phyloP scores from a whole-genome alignment of 2,329 filamentous ascomycete genomes.

The Pseudofabraea citricarpa region DNA sequence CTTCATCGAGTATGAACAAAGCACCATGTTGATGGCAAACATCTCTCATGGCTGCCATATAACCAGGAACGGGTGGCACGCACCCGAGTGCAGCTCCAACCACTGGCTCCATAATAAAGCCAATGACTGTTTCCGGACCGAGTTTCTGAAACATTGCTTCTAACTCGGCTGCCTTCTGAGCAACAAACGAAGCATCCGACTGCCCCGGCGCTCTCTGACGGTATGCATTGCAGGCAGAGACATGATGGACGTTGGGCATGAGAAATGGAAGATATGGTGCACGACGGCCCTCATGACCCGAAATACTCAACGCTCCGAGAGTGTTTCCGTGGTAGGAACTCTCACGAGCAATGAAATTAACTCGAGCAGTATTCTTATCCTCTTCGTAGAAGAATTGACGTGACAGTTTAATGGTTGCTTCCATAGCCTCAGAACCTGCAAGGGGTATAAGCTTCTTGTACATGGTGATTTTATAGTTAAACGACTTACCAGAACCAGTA shows the following conservation, averaged over 20 bases:
- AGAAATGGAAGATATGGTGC: slow-evolving; percentile 54
- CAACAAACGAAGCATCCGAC: slow-evolving; percentile 49
- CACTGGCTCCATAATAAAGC: slow-evolving; percentile 63
- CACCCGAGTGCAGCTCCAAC: slow-evolving; percentile 68
- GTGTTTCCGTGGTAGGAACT: slow-evolving; percentile 70
- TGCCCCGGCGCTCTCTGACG: slow-evolving; percentile 46
- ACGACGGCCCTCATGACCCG: slow-evolving; percentile 55
- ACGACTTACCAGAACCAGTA: slow-evolving; percentile 50
- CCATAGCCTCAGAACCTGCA: slow-evolving; percentile 62
- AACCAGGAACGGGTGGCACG: slow-evolving; percentile 60
- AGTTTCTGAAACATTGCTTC: slow-evolving; percentile 56
- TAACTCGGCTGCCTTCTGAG: slow-evolving; percentile 54
- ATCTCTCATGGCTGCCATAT: slow-evolving; percentile 61
- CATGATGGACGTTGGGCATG: slow-evolving; percentile 45
- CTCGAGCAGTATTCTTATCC: slow-evolving; percentile 36
- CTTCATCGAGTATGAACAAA: slow-evolving; percentile 73
- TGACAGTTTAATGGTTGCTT: slow-evolving; percentile 63
- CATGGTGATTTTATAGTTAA: neutral
- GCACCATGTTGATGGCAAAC: slow-evolving; percentile 69
- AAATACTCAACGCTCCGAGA: slow-evolving; percentile 54
- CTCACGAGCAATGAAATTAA: slow-evolving; percentile 58
- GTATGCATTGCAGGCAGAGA: slow-evolving; percentile 62
- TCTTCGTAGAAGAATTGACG: slow-evolving; percentile 62
- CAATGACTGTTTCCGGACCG: slow-evolving; percentile 58
- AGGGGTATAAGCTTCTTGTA: slow-evolving; percentile 7